Conservation (phyloP, 768 basidiomycete species). For the Mycena rosella region DNA sequence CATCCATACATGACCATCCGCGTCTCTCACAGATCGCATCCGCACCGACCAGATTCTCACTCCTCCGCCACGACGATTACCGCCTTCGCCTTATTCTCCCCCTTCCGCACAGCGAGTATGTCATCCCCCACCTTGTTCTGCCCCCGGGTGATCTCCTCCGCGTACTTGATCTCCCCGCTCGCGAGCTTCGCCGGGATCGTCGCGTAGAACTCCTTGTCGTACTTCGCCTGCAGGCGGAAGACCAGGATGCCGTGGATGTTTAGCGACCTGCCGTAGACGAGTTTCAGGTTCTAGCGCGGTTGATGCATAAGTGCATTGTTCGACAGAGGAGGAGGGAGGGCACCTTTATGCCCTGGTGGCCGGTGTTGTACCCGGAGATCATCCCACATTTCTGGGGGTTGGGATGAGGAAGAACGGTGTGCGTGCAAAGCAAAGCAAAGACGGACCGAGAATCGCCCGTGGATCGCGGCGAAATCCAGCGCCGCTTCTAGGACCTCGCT, state of each 20-base stretch:
- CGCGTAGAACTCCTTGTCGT: constrained; percentile 47
- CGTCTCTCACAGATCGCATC: too few species aligned
- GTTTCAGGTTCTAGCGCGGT: constrained; percentile 45
- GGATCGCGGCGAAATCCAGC: constrained; percentile 52
- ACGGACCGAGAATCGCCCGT: too few species aligned
- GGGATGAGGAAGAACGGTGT: not conserved
- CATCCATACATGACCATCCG: too few species aligned
- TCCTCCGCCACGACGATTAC: constrained; percentile 24
- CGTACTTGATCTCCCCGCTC: constrained; percentile 48
- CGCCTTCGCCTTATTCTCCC: constrained; percentile 43
- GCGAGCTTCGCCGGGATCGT: constrained; percentile 48
- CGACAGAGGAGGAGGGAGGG: not conserved
- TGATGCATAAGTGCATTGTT: not conserved
- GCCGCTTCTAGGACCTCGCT: constrained; percentile 71
- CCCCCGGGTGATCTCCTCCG: constrained; percentile 46
- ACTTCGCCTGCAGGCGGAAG: constrained; percentile 39
- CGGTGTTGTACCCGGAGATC: not conserved
- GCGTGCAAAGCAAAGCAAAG: not conserved
- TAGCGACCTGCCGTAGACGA: constrained; percentile 51
- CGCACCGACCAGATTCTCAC: too few species aligned
- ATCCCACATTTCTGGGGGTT: not conserved
- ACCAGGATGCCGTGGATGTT: constrained; percentile 54
- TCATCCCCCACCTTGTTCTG: constrained; percentile 47
- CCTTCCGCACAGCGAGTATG: constrained; percentile 46
- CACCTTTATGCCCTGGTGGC: not conserved